phyloP scores from a whole-genome alignment of 108 stramenopile species.

The Cyclotella choctawhatcheeana region DNA sequence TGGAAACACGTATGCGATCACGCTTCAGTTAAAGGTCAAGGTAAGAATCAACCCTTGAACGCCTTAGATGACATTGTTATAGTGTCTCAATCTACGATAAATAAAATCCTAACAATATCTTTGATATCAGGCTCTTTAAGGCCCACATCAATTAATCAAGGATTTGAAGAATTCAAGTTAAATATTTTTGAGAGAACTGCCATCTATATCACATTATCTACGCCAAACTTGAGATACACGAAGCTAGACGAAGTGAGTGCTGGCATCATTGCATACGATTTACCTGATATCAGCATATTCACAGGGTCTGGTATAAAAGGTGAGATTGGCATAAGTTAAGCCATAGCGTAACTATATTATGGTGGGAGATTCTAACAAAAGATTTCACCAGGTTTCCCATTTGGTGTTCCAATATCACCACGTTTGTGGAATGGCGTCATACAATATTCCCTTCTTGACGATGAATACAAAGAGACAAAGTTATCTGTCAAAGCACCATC shows the following conservation, averaged over 20 bases:
- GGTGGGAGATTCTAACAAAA: background rate
- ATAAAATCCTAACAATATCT: background rate
- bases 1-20: constrained; percentile 10
- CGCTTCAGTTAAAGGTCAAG: constrained; percentile 11
- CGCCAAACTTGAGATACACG: constrained; percentile 29
- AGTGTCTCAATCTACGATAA: background rate
- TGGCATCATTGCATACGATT: constrained; percentile 6
- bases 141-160: constrained; percentile 12
- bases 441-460: constrained; percentile 5
- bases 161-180: constrained; percentile 2
- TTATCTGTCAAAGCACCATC: background rate
- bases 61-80: no score
- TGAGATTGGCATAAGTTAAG: background rate
- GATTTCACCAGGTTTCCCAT: background rate
- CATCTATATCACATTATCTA: constrained; percentile 17
- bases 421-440: constrained; percentile 24
- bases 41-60: background rate
- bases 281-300: constrained; percentile 6
- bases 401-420: constrained; percentile 7
- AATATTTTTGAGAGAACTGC: constrained; percentile 15
- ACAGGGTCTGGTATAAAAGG: constrained; percentile 20
- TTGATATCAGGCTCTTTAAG: constrained; percentile 1
- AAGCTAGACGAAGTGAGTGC: constrained; percentile 4
- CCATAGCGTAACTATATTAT: no score
- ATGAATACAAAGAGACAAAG: background rate